These are phyloP conservation scores for Scedosporium minutisporum DNA, from an alignment of 2,329 filamentous ascomycete genomes.

Conservation along the genomic window DNA sequence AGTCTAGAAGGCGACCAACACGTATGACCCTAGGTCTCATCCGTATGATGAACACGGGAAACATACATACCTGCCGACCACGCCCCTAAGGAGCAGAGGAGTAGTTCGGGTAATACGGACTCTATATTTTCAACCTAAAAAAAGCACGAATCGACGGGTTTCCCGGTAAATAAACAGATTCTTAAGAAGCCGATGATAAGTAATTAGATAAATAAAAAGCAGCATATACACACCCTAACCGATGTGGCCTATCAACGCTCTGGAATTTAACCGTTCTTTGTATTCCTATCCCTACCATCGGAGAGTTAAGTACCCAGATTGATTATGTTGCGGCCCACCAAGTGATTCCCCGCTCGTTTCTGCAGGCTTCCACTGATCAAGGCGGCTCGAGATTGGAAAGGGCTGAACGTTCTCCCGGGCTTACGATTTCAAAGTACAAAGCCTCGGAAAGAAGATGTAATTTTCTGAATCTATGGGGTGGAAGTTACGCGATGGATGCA, in stretches of 20 bases:
- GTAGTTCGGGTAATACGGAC: neutral
- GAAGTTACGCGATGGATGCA: too few species aligned
- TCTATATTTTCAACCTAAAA: neutral
- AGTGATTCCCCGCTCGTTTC: neutral
- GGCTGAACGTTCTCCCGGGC: neutral
- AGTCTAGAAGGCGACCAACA: neutral
- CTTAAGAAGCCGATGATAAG: neutral
- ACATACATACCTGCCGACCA: neutral
- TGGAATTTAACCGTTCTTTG: neutral
- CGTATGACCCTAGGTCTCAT: neutral
- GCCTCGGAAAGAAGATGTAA: too few species aligned
- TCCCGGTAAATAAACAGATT: neutral
- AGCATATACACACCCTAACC: neutral
- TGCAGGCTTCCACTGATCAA: neutral
- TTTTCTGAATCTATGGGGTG: too few species aligned
- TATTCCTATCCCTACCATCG: neutral
- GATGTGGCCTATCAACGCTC: neutral
- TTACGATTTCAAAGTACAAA: neutral
- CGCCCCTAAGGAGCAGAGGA: neutral
- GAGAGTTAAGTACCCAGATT: neutral
- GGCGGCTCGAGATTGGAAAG: neutral
- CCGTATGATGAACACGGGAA: neutral
- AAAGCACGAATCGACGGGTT: neutral
- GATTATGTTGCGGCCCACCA: neutral
- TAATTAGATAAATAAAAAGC: neutral